Evolutionary conservation across 2,329 filamentous ascomycete genomes (phyloP), one percentile per base, ranked within the genome.

Genomic region (Nakataea oryzae): DNA sequence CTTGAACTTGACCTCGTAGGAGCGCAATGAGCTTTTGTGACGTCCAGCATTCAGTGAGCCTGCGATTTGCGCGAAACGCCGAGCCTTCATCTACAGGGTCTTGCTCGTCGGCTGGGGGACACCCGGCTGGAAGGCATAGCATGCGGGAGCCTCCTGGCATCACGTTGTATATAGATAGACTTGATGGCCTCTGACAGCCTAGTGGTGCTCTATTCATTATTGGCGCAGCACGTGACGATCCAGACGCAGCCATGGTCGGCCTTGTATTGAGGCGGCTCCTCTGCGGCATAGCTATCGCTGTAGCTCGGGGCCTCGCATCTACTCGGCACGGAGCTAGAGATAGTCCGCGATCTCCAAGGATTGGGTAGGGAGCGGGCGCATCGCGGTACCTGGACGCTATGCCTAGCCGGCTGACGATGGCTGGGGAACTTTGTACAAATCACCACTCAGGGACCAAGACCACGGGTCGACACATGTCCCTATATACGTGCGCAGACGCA

Each of bases 261-360:
- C 30, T n/a, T 50, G 26, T 17, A 27, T 28, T 17, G 12, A 50
- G 56, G 32, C 12, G 26, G 21, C 30, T 6, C 41, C 32, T n/a
- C n/a, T 21, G 13, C 32, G 24, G 57, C 34, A 24, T 41, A 24
- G 6, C 26, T 59, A 8, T 41, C 47, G 24, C 26, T 17, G 13
- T 32, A 13, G n/a, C 32, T 27, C 30, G 47, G 57, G 11, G 70
- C 67, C 0, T 67, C 60, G 9, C 12, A 72, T 68, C 63, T 74
- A 71, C 2, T 66, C 71, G 2, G 65, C 59, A 17, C 64, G 59
- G 21, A 28, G 24, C 17, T 60, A 24, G 30, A 57, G 41, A 29
- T 47, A 60, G 27, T 65, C 63, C 32, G 57, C 55, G 4, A 67
- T 61, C 24, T 27, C n/a, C 6, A 63, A 17, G 9, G 63, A 65